These are phyloP conservation scores for Penicillium rolfsii DNA, from an alignment of 2,329 filamentous ascomycete genomes.

Conservation along the genomic window DNA sequence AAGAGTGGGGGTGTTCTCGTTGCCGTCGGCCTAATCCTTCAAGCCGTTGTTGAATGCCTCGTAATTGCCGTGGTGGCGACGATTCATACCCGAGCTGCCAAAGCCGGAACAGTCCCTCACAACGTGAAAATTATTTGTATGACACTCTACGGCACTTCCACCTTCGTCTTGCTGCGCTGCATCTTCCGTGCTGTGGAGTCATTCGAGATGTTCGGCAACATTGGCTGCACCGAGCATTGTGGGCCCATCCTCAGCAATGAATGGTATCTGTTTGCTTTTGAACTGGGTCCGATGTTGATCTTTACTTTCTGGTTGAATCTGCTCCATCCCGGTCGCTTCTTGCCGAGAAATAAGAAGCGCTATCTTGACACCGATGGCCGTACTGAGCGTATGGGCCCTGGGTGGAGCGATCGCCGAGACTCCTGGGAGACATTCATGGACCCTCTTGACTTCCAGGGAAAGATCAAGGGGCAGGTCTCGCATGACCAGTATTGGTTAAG, in stretches of 20 bases:
- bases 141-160: conserved; percentile 43
- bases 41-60: conserved; percentile 37
- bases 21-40: conserved; percentile 34
- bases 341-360: conserved; percentile 33
- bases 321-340: conserved; percentile 41
- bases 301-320: conserved; percentile 42
- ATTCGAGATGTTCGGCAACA: conserved; percentile 31
- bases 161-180: conserved; percentile 40
- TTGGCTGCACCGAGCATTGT: conserved; percentile 31
- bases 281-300: conserved; percentile 41
- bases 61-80: conserved; percentile 32
- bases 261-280: conserved; percentile 45
- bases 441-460: conserved; percentile 33
- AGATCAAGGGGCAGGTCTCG: conserved; percentile 29
- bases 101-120: conserved; percentile 28
- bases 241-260: conserved; percentile 36
- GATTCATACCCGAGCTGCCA: conserved; percentile 35
- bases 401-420: conserved; percentile 36
- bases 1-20: conserved; percentile 35
- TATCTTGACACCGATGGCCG: conserved; percentile 37
- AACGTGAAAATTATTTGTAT: conserved; percentile 39
- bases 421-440: conserved; percentile 35
- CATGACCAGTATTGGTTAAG: conserved; percentile 38
- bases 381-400: conserved; percentile 38
- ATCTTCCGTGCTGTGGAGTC: conserved; percentile 42